Evolutionary conservation across 179 eudicot species (phyloP).

Genomic region (Pouteria campechiana): DNA sequence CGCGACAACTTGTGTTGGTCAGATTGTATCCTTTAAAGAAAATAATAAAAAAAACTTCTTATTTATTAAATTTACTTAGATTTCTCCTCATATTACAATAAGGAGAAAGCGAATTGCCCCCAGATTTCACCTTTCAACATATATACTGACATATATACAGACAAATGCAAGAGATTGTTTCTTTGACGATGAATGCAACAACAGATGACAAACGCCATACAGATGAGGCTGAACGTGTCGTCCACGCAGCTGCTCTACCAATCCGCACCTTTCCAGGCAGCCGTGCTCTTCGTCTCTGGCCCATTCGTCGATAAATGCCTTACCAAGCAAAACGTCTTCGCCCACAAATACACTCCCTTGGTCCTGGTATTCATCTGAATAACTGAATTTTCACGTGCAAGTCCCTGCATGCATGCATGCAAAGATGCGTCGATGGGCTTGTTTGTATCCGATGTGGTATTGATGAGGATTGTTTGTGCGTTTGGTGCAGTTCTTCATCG

Average conservation of each 20-base stretch:
- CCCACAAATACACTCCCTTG: slow-evolving; percentile 59
- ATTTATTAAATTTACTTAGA: too few species aligned
- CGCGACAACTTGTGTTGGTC: slow-evolving; percentile 80
- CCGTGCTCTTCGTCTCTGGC: slow-evolving; percentile 70
- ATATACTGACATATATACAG: too few species aligned
- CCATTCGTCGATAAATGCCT: slow-evolving; percentile 71
- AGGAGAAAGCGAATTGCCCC: too few species aligned
- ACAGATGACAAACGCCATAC: slow-evolving; percentile 91
- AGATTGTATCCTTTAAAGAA: slow-evolving; percentile 81
- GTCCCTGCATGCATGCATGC: background rate
- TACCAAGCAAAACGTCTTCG: slow-evolving; percentile 73
- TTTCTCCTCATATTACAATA: too few species aligned
- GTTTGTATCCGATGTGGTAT: too few species aligned
- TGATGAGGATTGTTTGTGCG: too few species aligned
- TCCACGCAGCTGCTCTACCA: slow-evolving; percentile 86
- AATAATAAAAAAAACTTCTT: too few species aligned
- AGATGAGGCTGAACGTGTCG: slow-evolving; percentile 74
- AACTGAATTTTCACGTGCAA: background rate
- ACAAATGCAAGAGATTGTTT: too few species aligned
- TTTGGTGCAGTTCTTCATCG: slow-evolving; percentile 38
- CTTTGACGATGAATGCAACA: too few species aligned
- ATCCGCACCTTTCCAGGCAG: slow-evolving; percentile 93
- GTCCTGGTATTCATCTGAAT: slow-evolving; percentile 40
- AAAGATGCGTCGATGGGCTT: too few species aligned
- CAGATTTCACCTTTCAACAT: too few species aligned